phyloP scores from a whole-genome alignment of 305 asterid species.

The Solanum hybrid region DNA sequence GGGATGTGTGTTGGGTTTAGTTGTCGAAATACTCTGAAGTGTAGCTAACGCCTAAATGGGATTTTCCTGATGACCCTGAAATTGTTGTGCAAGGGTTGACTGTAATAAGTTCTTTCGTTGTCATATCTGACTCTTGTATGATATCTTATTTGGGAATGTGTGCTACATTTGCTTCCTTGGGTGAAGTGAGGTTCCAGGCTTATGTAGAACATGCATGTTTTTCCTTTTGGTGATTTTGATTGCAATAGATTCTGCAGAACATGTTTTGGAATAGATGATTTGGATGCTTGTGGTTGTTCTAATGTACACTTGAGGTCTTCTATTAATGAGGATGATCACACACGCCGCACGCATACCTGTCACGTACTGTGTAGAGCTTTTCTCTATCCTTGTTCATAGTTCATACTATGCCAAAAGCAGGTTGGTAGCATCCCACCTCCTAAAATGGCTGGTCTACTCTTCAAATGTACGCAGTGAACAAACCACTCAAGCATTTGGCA shows the following conservation, averaged over 20 bases:
- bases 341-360: not conserved
- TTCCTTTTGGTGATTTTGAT: not conserved
- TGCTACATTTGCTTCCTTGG: not conserved
- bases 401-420: not conserved
- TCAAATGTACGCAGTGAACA: not conserved
- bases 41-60: not conserved
- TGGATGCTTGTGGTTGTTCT: not conserved
- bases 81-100: not conserved
- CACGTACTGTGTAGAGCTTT: not conserved
- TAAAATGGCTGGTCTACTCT: not conserved
- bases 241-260: not conserved
- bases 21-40: not conserved
- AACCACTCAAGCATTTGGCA: not conserved
- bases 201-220: not conserved
- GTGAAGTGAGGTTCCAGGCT: not conserved
- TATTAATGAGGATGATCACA: not conserved
- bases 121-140: not conserved
- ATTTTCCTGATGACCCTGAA: not conserved
- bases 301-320: not conserved
- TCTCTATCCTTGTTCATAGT: not conserved
- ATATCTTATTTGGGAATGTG: not conserved
- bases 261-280: not conserved
- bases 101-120: not conserved
- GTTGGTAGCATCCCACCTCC: not conserved
- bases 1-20: not conserved